Percentiles rank a stretch among this genome's conserved stretches.
Conservation (phyloP, 345 rosid genomes). For the Mallotus nudiflorus region DNA sequence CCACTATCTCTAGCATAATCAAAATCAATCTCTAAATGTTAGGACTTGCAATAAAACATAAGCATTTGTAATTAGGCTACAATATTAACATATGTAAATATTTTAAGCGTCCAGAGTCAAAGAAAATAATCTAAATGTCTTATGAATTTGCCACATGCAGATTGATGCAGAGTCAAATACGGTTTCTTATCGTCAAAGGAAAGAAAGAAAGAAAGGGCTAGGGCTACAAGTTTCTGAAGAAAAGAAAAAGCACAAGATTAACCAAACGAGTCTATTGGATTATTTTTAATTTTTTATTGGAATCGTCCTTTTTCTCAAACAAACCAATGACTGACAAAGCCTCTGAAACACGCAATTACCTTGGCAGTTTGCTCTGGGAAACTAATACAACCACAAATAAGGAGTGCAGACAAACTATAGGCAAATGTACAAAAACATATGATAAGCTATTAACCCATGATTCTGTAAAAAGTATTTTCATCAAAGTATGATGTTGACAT, state of each 20-base stretch:
- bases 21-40: constrained; percentile 27
- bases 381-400: not conserved
- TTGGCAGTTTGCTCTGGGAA: not conserved
- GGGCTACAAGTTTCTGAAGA: not conserved
- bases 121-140: not conserved
- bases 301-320: not conserved
- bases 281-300: not conserved
- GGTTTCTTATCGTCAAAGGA: not conserved
- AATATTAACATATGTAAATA: not conserved
- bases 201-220: not conserved
- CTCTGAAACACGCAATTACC: not conserved
- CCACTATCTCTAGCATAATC: constrained; percentile 57
- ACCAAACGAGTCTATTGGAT: not conserved
- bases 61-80: not conserved
- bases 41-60: constrained; percentile 20
- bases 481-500: not conserved
- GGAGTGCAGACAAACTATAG: not conserved
- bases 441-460: not conserved
- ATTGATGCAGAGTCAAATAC: not conserved
- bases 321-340: not conserved
- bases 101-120: not conserved
- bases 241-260: not conserved
- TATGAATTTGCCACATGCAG: not conserved
- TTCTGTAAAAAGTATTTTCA: not conserved
- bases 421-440: not conserved